Evolutionary conservation across 2,329 filamentous ascomycete species (phyloP), one percentile per base, ranked within the genome.

Genomic region (Botrytis porri): DNA sequence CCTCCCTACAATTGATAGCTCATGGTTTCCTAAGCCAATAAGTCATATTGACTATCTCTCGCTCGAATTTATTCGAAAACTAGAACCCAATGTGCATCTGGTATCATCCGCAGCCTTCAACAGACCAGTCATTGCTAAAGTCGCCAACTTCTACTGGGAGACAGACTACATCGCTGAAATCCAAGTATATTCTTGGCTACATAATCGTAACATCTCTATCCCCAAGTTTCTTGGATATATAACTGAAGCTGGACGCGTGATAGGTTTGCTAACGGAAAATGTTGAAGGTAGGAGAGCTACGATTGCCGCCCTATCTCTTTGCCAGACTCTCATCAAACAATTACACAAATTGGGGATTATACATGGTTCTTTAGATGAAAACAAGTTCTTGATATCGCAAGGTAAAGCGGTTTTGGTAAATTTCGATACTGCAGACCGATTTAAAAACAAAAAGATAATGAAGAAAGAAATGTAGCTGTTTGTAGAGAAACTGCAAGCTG

Each of bases 311-410:
- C 60, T 83, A 10, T 43, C 35, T 6, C 67, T 73, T 0, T 84
- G 82, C 74, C 75, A 77, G 59, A 37, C 32, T 9, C 73, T 73
- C 25, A 74, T 84, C 29, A 22, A 25, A n/a, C 75, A 75, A 69
- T 75, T 84, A 70, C 83, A 84, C 75, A 18, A 48, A 2, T 73
- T 83, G n/a, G 79, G 80, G 0, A 80, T 84, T 51, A 75, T 78
- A 72, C 81, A 83, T 74, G 81, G 81, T 4, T 81, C 84, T 76
- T 75, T 82, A 67, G 83, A 83, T 74, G 80, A 78, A 72, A 75
- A 82, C 73, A 83, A 83, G 72, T 82, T 84, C 70, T 78, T 84
- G 20, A 71, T 84, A 8, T 74, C 48, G 2, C 73, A 80, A 22
- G 76, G 73, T 12, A 70, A 74, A 10, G 80, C 76, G 67, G 77